Percentiles rank a stretch among this genome's conserved stretches.
phyloP scores from a whole-genome alignment of 768 basidiomycete species.

The Pulveroboletus sp. region DNA sequence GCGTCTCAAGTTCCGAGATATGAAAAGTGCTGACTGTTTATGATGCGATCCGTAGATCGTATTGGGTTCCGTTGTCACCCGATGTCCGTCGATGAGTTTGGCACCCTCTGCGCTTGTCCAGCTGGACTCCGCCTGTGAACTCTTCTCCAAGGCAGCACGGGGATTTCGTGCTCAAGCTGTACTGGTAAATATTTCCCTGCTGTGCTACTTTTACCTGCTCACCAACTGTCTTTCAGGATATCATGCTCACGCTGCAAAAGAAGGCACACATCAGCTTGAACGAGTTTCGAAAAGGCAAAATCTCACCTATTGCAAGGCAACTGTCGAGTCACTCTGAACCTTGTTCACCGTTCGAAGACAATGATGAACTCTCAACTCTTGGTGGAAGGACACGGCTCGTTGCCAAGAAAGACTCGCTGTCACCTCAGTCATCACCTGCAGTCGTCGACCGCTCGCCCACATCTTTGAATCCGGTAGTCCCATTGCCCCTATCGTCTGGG shows the following conservation, averaged over 20 bases:
- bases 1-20: slow-evolving; percentile 28
- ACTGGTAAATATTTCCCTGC: slow-evolving; percentile 41
- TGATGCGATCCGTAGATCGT: slow-evolving; percentile 44
- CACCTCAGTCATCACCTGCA: slow-evolving; percentile 42
- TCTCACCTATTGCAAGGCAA: slow-evolving; percentile 39
- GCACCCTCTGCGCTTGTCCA: slow-evolving; percentile 73
- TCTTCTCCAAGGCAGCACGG: slow-evolving; percentile 66
- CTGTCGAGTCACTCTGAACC: slow-evolving; percentile 39
- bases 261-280: slow-evolving; percentile 65
- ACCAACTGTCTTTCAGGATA: slow-evolving; percentile 41
- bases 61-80: slow-evolving; percentile 71
- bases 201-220: slow-evolving; percentile 6
- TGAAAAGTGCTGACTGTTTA: slow-evolving; percentile 12
- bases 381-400: slow-evolving; percentile 69
- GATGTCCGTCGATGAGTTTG: slow-evolving; percentile 76
- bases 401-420: slow-evolving; percentile 56
- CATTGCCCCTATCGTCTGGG: slow-evolving; percentile 57
- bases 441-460: slow-evolving; percentile 62
- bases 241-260: slow-evolving; percentile 62
- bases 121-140: slow-evolving; percentile 70
- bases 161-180: slow-evolving; percentile 66
- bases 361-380: slow-evolving; percentile 61
- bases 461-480: slow-evolving; percentile 71
- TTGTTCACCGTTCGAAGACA: slow-evolving; percentile 45
- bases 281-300: slow-evolving; percentile 59